Percentiles rank a stretch among this genome's conserved stretches.
Conservation (phyloP, 164 flowering plant genomes). For the Aristolochia fimbriata region DNA sequence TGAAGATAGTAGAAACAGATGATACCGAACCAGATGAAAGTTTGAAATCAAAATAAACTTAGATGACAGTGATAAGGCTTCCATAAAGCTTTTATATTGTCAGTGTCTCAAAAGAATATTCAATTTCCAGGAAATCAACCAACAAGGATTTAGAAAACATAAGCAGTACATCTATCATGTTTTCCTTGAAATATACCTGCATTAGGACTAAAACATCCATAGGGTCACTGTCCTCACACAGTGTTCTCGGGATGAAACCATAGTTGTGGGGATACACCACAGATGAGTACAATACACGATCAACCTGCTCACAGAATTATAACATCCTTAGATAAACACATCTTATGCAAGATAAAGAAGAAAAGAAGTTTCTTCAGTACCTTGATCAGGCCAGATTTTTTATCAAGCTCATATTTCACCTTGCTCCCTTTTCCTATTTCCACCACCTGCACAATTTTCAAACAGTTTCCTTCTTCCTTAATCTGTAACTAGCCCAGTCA, state of each 20-base stretch:
- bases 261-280: slow-evolving; percentile 95
- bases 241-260: slow-evolving; percentile 87
- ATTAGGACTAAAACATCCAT: slow-evolving; percentile 77
- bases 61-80: too few species aligned
- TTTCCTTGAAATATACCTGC: slow-evolving; percentile 47
- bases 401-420: slow-evolving; percentile 97
- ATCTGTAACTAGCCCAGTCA: not conserved
- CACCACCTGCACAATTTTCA: slow-evolving; percentile 49
- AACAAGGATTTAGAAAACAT: too few species aligned
- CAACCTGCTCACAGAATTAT: slow-evolving; percentile 49
- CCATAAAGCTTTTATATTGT: too few species aligned
- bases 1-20: not conserved
- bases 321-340: not conserved
- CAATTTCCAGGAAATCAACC: too few species aligned
- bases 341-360: not conserved
- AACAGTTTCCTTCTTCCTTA: not conserved
- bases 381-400: slow-evolving; percentile 82
- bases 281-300: slow-evolving; percentile 80
- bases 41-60: too few species aligned
- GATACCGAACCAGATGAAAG: not conserved
- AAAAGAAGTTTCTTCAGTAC: slow-evolving; percentile 19
- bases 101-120: too few species aligned
- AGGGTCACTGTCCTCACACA: slow-evolving; percentile 88
- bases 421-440: slow-evolving; percentile 88
- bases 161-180: not conserved